Evolutionary conservation across 352 stramenopile genomes (phyloP).

Genomic region (Pythium periplocum): DNA sequence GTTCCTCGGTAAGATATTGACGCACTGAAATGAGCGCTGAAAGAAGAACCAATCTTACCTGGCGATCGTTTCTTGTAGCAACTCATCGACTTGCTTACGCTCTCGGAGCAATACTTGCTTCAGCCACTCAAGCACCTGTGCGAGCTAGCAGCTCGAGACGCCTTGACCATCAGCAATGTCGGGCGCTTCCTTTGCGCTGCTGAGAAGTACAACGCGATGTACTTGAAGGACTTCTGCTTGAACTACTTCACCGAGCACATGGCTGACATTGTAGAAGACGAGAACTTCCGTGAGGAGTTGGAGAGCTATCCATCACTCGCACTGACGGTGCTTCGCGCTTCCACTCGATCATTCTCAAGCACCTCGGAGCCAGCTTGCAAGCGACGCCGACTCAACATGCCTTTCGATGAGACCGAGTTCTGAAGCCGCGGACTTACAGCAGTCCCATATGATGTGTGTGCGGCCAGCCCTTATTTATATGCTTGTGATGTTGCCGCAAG

Average conservation of each 20-base stretch:
- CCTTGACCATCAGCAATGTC: constrained; percentile 68
- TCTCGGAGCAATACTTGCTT: constrained; percentile 80
- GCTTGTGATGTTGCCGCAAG: too few relatives aligned
- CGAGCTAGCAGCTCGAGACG: constrained; percentile 63
- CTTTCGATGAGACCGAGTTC: constrained; percentile 68
- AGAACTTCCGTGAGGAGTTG: constrained; percentile 79
- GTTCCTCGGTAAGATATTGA: constrained; percentile 47
- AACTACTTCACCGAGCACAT: constrained; percentile 75
- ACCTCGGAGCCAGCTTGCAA: constrained; percentile 45
- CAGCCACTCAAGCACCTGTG: constrained; percentile 72
- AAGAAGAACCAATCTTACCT: neutral
- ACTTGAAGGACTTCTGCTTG: constrained; percentile 79
- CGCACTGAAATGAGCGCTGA: neutral
- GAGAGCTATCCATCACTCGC: constrained; percentile 72
- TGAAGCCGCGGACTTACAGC: constrained; percentile 21
- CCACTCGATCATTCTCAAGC: constrained; percentile 26
- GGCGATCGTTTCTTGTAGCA: constrained; percentile 34
- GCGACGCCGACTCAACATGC: constrained; percentile 78
- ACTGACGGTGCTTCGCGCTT: constrained; percentile 69
- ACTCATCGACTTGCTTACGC: constrained; percentile 78
- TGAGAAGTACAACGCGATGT: constrained; percentile 81
- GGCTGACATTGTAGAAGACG: constrained; percentile 74
- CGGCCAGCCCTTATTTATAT: constrained; percentile 13
- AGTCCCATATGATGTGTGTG: neutral
- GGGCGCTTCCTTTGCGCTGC: constrained; percentile 75